phyloP scores from a whole-genome alignment of 495 filamentous ascomycete genomes.

The Trichoderma asperelloides region DNA sequence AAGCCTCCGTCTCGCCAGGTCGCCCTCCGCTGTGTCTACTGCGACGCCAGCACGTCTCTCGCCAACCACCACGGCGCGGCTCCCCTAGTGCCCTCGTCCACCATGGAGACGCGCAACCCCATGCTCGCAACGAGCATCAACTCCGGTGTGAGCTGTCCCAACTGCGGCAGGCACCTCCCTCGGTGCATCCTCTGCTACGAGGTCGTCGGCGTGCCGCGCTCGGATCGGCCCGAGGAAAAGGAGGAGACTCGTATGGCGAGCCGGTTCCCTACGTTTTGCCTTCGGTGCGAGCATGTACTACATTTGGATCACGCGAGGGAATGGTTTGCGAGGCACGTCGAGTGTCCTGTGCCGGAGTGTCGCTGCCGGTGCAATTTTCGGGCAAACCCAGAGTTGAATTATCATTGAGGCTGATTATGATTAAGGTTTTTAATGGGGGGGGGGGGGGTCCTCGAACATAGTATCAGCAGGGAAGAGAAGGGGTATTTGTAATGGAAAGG shows the following conservation, averaged over 20 bases:
- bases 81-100: constrained; percentile 12
- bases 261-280: constrained; percentile 67
- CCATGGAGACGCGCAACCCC: constrained; percentile 23
- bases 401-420: constrained; percentile 18
- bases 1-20: constrained; percentile 64
- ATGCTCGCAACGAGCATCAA: constrained; percentile 37
- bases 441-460: too few relatives aligned
- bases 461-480: too few relatives aligned
- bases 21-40: constrained; percentile 75
- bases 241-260: constrained; percentile 38
- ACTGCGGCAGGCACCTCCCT: constrained; percentile 79
- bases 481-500: not conserved
- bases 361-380: constrained; percentile 64
- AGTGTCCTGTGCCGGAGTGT: constrained; percentile 88
- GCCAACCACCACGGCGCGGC: constrained; percentile 23
- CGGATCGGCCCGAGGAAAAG: constrained; percentile 47
- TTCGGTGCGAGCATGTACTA: constrained; percentile 80
- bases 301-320: constrained; percentile 80
- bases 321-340: constrained; percentile 74
- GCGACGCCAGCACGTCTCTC: constrained; percentile 47
- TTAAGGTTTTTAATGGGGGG: not conserved
- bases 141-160: constrained; percentile 61
- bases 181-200: constrained; percentile 83
- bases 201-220: constrained; percentile 72
- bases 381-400: constrained; percentile 40